Evolutionary conservation across 768 basidiomycete species (phyloP).

Genomic region (Boletus tomentosulus): DNA sequence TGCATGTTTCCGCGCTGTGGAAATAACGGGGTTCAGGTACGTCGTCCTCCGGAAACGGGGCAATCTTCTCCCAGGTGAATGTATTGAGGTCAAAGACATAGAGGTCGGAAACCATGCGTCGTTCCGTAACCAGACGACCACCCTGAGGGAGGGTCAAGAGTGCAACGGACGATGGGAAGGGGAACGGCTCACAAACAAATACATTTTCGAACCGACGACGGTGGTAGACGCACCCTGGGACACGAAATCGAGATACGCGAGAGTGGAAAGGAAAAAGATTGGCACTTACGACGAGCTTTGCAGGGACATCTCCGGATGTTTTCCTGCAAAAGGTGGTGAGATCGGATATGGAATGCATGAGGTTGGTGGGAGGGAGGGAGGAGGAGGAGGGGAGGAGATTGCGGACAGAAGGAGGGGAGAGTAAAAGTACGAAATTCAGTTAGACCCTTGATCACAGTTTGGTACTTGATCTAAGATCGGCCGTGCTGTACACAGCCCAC

Average conservation of each 20-base stretch:
- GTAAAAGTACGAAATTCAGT: slow-evolving; percentile 19
- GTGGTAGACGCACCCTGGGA: slow-evolving; percentile 85
- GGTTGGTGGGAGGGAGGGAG: not conserved
- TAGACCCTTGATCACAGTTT: slow-evolving; percentile 2
- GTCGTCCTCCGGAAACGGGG: slow-evolving; percentile 57
- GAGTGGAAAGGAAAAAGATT: not conserved
- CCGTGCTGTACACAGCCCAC: slow-evolving; percentile 20
- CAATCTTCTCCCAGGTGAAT: slow-evolving; percentile 73
- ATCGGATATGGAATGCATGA: slow-evolving; percentile 82
- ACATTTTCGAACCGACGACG: slow-evolving; percentile 82
- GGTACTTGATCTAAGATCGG: slow-evolving; percentile 27
- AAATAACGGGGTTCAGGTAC: slow-evolving; percentile 88
- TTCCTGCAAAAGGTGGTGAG: slow-evolving; percentile 82
- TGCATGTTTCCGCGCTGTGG: slow-evolving; percentile 86
- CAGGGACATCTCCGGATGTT: slow-evolving; percentile 82
- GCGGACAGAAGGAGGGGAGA: slow-evolving; percentile 11
- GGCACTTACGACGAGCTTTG: slow-evolving; percentile 75
- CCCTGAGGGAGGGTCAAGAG: slow-evolving; percentile 46
- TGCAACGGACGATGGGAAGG: not conserved
- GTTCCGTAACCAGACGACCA: slow-evolving; percentile 80
- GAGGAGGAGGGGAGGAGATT: slow-evolving; percentile 7
- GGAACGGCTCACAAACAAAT: slow-evolving; percentile 67
- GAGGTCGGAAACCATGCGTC: slow-evolving; percentile 86
- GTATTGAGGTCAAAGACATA: slow-evolving; percentile 85
- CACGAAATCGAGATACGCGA: not conserved